phyloP scores from a whole-genome alignment of 2,329 filamentous ascomycete genomes.

The Coniochaeta sp. region DNA sequence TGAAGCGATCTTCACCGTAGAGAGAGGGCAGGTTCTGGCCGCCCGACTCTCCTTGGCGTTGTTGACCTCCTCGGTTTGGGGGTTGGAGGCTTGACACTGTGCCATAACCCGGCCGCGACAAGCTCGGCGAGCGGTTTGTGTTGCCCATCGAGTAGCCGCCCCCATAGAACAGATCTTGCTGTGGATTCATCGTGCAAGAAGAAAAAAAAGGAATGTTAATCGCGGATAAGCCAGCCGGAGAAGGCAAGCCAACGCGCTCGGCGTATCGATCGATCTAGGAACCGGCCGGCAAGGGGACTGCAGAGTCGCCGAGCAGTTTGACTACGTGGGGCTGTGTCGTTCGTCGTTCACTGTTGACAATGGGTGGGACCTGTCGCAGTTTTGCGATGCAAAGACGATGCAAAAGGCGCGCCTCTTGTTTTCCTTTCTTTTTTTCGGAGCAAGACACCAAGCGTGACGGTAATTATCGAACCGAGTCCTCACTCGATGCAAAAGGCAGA shows the following conservation, averaged over 20 bases:
- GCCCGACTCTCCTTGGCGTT: constrained; percentile 71
- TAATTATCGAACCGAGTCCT: background rate
- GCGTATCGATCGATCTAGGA: background rate
- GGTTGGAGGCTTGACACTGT: constrained; percentile 44
- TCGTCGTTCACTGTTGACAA: background rate
- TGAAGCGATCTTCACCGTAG: constrained; percentile 64
- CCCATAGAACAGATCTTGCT: constrained; percentile 59
- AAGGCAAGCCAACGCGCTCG: background rate
- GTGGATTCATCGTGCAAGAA: constrained; percentile 34
- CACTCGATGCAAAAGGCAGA: background rate
- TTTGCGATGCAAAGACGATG: background rate
- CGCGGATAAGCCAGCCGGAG: background rate
- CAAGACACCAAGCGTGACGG: background rate
- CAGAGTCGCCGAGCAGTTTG: background rate
- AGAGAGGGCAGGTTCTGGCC: constrained; percentile 55
- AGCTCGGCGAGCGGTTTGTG: constrained; percentile 64
- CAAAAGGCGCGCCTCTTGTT: no score
- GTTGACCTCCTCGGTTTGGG: constrained; percentile 63
- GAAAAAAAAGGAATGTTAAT: constrained; percentile 8
- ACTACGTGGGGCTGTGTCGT: background rate
- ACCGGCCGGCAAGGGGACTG: background rate
- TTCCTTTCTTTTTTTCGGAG: background rate
- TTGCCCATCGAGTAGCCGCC: constrained; percentile 53
- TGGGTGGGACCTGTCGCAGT: background rate
- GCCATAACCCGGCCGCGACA: constrained; percentile 54